Evolutionary conservation across 805 yeast genomes (phyloP).

Genomic region (Kurtzmaniella fragi): DNA sequence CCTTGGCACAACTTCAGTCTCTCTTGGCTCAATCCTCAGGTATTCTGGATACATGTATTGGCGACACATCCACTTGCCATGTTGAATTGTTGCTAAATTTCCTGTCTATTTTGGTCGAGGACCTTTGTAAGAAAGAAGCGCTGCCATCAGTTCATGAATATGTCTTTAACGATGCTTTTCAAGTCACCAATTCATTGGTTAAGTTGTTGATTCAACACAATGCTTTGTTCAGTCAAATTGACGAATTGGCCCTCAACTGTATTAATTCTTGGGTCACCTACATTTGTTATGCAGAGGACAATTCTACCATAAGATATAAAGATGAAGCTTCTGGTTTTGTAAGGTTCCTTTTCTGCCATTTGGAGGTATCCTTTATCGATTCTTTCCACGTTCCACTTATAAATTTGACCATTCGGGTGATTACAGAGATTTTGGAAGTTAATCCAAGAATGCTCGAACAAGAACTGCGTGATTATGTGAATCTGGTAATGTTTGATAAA

Average conservation of each 20-base stretch:
- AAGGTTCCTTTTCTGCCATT: conserved; percentile 15
- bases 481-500: conserved; percentile 33
- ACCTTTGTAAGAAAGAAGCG: conserved; percentile 34
- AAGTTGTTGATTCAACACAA: background rate
- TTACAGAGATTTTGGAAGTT: conserved; percentile 43
- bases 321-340: conserved; percentile 6
- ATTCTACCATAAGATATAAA: conserved; percentile 26
- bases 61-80: conserved; percentile 1
- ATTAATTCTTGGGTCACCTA: conserved; percentile 34
- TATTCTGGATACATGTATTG: too few relatives aligned
- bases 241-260: conserved; percentile 17
- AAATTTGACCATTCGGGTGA: conserved; percentile 23
- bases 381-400: conserved; percentile 3
- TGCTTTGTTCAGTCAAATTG: conserved; percentile 2
- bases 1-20: too few relatives aligned
- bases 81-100: conserved; percentile 21
- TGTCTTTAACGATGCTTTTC: conserved; percentile 3
- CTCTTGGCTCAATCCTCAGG: too few relatives aligned
- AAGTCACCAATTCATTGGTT: background rate
- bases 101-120: conserved; percentile 49
- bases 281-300: conserved; percentile 29
- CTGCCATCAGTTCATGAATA: conserved; percentile 30
- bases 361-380: background rate
- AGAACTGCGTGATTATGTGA: conserved; percentile 22
- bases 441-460: conserved; percentile 37